Conservation (phyloP, 2,329 filamentous ascomycete species). For the Hypoxylon sp. region DNA sequence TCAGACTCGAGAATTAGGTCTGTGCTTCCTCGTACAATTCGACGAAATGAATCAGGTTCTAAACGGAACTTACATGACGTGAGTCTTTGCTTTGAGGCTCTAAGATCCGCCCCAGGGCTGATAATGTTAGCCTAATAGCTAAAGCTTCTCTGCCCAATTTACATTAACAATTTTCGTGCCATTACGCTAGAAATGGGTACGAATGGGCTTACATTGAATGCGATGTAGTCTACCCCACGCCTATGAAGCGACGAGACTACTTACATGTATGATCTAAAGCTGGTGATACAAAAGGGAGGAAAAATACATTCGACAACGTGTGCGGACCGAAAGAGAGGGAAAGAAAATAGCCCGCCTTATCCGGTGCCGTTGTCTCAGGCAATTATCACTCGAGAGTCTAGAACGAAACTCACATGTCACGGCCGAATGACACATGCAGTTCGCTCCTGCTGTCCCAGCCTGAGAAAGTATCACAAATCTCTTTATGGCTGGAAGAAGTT, state of each 20-base stretch:
- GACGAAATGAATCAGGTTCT: constrained; percentile 24
- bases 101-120: constrained; percentile 10
- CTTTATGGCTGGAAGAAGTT: constrained; percentile 17
- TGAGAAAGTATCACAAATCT: constrained; percentile 14
- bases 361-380: constrained; percentile 6
- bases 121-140: constrained; percentile 10
- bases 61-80: constrained; percentile 28
- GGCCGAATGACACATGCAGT: constrained; percentile 33
- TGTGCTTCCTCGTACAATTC: constrained; percentile 6
- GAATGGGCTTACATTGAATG: constrained; percentile 6
- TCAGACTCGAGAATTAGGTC: constrained; percentile 11
- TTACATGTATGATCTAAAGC: neutral
- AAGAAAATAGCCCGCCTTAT: constrained; percentile 12
- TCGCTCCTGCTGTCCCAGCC: constrained; percentile 21
- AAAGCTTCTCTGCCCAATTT: constrained; percentile 14
- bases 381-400: constrained; percentile 5
- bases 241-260: constrained; percentile 4
- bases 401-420: constrained; percentile 34
- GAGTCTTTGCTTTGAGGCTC: constrained; percentile 18
- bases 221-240: neutral
- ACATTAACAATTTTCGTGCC: constrained; percentile 3
- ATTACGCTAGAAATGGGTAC: neutral
- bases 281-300: constrained; percentile 5
- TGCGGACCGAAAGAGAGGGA: neutral
- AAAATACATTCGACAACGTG: neutral